Conservation (phyloP, 768 basidiomycete species). For the Naganishia friedmannii region DNA sequence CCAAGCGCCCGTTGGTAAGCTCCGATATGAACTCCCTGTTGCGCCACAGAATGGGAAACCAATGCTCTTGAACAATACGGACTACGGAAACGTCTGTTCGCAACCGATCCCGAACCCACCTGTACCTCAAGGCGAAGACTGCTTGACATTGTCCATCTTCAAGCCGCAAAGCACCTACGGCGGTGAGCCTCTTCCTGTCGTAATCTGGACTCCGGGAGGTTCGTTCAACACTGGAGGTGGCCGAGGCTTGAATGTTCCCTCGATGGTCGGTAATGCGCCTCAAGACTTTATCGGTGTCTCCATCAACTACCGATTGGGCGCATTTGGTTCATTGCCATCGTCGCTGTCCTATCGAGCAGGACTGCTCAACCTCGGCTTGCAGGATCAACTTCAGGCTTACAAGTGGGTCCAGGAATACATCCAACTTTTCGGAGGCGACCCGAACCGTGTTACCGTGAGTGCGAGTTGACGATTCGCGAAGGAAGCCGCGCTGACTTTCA, state of each 20-base stretch:
- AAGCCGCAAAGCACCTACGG: constrained; percentile 38
- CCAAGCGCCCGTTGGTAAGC: constrained; percentile 17
- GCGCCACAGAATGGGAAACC: constrained; percentile 1
- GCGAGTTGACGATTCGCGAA: neutral
- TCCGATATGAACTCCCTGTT: constrained; percentile 21
- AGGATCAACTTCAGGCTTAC: constrained; percentile 11
- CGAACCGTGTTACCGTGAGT: constrained; percentile 25
- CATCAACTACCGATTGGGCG: constrained; percentile 28
- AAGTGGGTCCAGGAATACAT: constrained; percentile 28
- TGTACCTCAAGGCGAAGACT: constrained; percentile 34
- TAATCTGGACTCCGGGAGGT: constrained; percentile 46
- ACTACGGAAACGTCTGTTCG: constrained; percentile 20
- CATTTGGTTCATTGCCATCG: constrained; percentile 28
- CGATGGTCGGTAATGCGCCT: constrained; percentile 36
- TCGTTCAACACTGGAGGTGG: constrained; percentile 40
- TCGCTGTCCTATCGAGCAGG: constrained; percentile 6
- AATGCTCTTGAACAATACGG: constrained; percentile 3
- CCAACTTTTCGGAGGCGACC: constrained; percentile 24
- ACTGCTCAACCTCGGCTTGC: constrained; percentile 21
- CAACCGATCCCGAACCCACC: constrained; percentile 5
- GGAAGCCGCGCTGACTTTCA: neutral
- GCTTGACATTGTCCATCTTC: constrained; percentile 44
- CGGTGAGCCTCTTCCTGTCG: constrained; percentile 32
- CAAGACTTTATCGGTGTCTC: constrained; percentile 31
- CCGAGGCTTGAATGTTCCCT: constrained; percentile 34